These are phyloP conservation scores for Cadophora malorum DNA, from an alignment of 2,329 filamentous ascomycete genomes.

Conservation along the genomic window DNA sequence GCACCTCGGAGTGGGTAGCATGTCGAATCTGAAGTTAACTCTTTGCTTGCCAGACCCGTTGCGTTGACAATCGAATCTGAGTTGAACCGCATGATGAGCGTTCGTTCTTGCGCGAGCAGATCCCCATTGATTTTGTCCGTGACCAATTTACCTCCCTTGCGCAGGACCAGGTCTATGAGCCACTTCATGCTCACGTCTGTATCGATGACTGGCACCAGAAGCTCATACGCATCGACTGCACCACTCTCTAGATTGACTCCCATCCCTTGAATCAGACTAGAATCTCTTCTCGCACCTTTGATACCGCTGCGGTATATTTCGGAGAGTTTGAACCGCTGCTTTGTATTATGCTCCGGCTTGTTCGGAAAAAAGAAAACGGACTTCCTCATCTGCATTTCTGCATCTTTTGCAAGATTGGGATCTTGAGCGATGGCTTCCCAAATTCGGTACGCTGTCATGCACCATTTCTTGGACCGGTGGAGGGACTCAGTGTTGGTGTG, in stretches of 20 bases:
- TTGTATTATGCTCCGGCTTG: background rate
- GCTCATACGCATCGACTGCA: slow-evolving; percentile 22
- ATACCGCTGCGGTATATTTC: slow-evolving; percentile 6
- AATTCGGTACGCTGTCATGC: slow-evolving; percentile 18
- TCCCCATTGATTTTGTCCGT: slow-evolving; percentile 20
- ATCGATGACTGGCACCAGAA: slow-evolving; percentile 22
- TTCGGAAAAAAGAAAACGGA: slow-evolving; percentile 20
- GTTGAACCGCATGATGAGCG: slow-evolving; percentile 9
- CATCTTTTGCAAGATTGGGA: background rate
- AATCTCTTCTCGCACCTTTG: background rate
- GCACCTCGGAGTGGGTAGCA: slow-evolving; percentile 23
- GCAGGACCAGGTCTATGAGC: slow-evolving; percentile 15
- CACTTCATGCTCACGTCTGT: slow-evolving; percentile 22
- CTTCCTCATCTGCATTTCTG: slow-evolving; percentile 20
- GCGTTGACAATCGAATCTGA: slow-evolving; percentile 22
- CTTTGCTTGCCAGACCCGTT: slow-evolving; percentile 15
- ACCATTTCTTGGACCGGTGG: slow-evolving; percentile 15
- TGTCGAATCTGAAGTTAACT: slow-evolving; percentile 7
- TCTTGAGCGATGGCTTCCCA: slow-evolving; percentile 21
- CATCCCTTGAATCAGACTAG: background rate
- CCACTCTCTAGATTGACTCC: background rate
- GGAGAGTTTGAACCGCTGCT: slow-evolving; percentile 10
- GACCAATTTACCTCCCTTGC: slow-evolving; percentile 18
- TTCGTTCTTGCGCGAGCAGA: slow-evolving; percentile 8
- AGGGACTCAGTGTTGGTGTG: slow-evolving; percentile 21